Conservation (phyloP, 192 early-diverging fungal species). For the Backusella mclennaniae region DNA sequence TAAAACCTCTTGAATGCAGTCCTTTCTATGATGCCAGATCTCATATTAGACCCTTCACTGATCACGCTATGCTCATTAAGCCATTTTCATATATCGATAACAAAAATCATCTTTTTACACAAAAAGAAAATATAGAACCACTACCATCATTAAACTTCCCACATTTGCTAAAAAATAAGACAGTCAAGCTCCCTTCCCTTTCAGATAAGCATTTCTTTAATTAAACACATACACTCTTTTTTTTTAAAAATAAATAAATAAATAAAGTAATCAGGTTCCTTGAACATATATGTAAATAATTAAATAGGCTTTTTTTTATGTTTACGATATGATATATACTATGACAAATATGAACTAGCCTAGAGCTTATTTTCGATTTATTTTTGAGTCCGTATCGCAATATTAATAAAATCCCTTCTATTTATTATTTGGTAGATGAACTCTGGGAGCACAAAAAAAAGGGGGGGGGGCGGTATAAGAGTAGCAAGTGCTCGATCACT, state of each 20-base stretch:
- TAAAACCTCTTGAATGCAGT: not conserved
- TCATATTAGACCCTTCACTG: not conserved
- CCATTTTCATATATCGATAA: not conserved
- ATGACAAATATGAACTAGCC: not conserved
- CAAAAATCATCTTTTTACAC: not conserved
- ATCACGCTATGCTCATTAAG: not conserved
- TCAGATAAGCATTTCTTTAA: not conserved
- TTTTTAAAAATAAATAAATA: not conserved
- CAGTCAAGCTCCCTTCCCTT: not conserved
- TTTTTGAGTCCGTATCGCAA: not conserved
- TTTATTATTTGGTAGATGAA: not conserved
- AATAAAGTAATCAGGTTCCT: not conserved
- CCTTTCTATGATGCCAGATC: not conserved
- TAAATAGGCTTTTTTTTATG: not conserved
- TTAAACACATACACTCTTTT: not conserved
- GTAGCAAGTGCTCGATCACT: not conserved
- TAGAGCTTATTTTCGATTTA: not conserved
- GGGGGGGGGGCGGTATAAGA: not conserved
- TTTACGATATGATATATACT: not conserved
- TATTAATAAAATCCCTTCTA: not conserved
- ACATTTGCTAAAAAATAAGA: not conserved
- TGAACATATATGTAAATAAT: not conserved
- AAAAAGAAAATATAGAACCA: not conserved
- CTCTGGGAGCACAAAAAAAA: not conserved
- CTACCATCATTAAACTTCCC: not conserved